Conservation (phyloP, 2,329 filamentous ascomycete species). For the Bipolaris bicolor region DNA sequence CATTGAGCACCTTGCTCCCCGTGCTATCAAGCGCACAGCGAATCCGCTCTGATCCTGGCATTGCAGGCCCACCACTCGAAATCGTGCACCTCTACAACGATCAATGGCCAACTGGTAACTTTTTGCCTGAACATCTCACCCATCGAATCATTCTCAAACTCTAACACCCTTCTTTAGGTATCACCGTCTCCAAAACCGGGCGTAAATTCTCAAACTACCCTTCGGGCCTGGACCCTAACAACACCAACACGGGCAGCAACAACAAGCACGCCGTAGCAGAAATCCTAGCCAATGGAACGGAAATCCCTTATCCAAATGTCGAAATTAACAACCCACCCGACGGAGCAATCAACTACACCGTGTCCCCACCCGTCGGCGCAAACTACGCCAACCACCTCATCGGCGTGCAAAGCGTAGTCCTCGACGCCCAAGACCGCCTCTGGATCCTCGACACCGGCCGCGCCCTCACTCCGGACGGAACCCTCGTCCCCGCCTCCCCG, state of each 20-base stretch:
- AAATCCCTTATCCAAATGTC: conserved; percentile 52
- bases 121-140: neutral
- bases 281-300: conserved; percentile 52
- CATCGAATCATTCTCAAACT: neutral
- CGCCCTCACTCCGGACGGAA: conserved; percentile 51
- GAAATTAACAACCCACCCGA: conserved; percentile 58
- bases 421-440: conserved; percentile 57
- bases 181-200: conserved; percentile 58
- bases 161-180: conserved; percentile 42
- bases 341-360: conserved; percentile 60
- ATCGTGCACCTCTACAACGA: conserved; percentile 59
- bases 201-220: conserved; percentile 62
- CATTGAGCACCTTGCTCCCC: conserved; percentile 19
- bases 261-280: conserved; percentile 59
- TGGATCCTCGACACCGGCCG: conserved; percentile 63
- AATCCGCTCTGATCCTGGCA: conserved; percentile 43
- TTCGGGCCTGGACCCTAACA: conserved; percentile 55
- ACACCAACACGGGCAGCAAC: conserved; percentile 52
- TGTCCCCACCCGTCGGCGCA: conserved; percentile 52
- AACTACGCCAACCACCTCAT: conserved; percentile 59
- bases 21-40: conserved; percentile 23
- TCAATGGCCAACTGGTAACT: conserved; percentile 54
- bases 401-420: conserved; percentile 59
- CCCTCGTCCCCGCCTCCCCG: conserved; percentile 52
- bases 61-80: conserved; percentile 54